A percentile compares a stretch with the other conserved stretches of the same genome.
These are phyloP conservation scores for Saccharomycopsis schoenii DNA, from an alignment of 805 yeast species.

Conservation along the genomic window DNA sequence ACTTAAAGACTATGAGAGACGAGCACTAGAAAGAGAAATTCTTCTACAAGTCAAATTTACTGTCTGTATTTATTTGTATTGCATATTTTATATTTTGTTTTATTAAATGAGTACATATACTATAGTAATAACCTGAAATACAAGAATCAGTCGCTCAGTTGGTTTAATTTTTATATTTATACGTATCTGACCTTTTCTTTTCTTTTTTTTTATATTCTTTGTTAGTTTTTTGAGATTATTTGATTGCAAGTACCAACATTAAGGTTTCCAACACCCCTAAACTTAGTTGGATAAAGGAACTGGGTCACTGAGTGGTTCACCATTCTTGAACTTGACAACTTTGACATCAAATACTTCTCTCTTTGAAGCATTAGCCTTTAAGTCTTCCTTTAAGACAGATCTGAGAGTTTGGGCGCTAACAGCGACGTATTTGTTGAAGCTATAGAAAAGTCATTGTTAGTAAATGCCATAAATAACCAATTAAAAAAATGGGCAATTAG, in stretches of 20 bases:
- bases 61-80: too few species aligned
- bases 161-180: background rate
- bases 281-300: constrained; percentile 25
- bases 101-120: background rate
- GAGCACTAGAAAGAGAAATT: too few species aligned
- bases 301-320: constrained; percentile 35
- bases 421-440: constrained; percentile 81
- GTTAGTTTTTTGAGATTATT: background rate
- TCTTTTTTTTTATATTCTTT: background rate
- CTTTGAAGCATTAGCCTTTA: constrained; percentile 56
- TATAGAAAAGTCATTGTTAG: constrained; percentile 20
- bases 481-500: background rate
- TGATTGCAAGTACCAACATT: background rate
- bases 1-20: too few species aligned
- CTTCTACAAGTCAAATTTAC: too few species aligned
- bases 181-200: background rate
- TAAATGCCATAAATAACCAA: background rate
- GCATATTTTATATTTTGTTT: too few species aligned
- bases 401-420: constrained; percentile 86
- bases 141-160: background rate
- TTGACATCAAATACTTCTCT: constrained; percentile 70
- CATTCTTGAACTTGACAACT: constrained; percentile 62
- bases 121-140: background rate
- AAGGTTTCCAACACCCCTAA: background rate
- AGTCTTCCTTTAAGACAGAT: constrained; percentile 78